Percentiles rank a stretch among this genome's conserved stretches.
Conservation (phyloP, 805 yeast genomes). For the Limtongozyma cylindracea region DNA sequence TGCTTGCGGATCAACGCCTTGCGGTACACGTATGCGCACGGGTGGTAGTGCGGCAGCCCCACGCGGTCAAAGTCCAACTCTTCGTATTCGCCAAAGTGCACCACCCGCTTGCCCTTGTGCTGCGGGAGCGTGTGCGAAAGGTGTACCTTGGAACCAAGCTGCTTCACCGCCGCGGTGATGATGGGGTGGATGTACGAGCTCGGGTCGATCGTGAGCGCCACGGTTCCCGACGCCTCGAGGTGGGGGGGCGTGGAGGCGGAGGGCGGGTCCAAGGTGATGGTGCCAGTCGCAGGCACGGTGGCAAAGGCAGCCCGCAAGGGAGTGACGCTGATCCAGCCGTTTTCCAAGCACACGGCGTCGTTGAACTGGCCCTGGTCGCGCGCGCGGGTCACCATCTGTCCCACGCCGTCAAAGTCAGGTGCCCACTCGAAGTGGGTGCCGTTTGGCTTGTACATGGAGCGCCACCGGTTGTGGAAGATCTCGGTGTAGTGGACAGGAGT, state of each 20-base stretch:
- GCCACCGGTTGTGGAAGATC: conserved; percentile 66
- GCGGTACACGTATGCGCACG: conserved; percentile 60
- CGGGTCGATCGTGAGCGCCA: conserved; percentile 6
- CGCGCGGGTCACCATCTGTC: conserved; percentile 20
- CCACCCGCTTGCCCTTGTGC: no score
- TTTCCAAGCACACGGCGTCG: conserved; percentile 40
- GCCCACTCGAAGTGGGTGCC: conserved; percentile 39
- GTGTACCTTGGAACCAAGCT: no score
- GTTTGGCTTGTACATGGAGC: conserved; percentile 21
- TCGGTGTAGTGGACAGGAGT: conserved; percentile 55
- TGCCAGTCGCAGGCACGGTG: no score
- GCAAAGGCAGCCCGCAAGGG: conserved; percentile 49
- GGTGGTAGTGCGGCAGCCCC: conserved; percentile 14
- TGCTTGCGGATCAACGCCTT: conserved; percentile 85
- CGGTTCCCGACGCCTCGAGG: conserved; percentile 11
- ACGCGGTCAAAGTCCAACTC: conserved; percentile 54
- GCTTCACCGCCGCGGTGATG: no score
- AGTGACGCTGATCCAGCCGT: conserved; percentile 30
- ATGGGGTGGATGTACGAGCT: no score
- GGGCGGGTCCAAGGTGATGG: no score
- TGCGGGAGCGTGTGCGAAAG: no score
- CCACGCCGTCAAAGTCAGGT: conserved; percentile 56
- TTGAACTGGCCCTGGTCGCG: conserved; percentile 24
- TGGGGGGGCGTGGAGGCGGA: no score
- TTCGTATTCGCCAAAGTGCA: conserved; percentile 83